phyloP scores from a whole-genome alignment of 2,329 filamentous ascomycete genomes.

The Aspergillus flavus region DNA sequence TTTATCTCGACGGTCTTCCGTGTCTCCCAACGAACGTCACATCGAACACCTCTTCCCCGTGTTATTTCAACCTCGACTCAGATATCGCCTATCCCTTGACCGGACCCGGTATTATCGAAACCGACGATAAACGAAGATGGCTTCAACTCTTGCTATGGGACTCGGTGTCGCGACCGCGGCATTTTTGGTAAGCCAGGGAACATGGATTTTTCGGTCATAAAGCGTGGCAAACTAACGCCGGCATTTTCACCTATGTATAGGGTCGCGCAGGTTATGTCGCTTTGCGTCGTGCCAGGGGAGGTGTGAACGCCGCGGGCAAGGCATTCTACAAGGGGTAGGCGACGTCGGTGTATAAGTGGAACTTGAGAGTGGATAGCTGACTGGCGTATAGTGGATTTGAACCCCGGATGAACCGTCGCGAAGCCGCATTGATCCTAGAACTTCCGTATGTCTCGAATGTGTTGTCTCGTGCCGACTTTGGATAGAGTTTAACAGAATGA shows the following conservation, averaged over 20 bases:
- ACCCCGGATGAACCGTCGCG: conserved; percentile 86
- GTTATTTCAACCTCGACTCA: not conserved
- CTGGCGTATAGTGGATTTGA: conserved; percentile 71
- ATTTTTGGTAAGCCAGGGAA: conserved; percentile 69
- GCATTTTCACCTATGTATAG: conserved; percentile 50
- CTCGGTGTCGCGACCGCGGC: conserved; percentile 61
- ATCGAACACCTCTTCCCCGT: conserved; percentile 8
- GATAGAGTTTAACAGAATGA: conserved; percentile 13
- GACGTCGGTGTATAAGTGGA: not conserved
- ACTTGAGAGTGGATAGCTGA: conserved; percentile 13
- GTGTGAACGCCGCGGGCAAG: conserved; percentile 77
- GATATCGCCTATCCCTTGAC: not conserved
- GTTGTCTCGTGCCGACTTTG: not conserved
- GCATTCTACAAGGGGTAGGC: conserved; percentile 87
- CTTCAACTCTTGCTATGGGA: conserved; percentile 47
- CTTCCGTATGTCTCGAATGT: conserved; percentile 67
- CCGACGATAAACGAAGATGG: conserved; percentile 34
- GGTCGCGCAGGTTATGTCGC: conserved; percentile 91
- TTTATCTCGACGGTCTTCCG: conserved; percentile 34
- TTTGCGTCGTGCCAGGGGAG: conserved; percentile 72
- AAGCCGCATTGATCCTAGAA: conserved; percentile 87
- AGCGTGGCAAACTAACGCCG: not conserved
- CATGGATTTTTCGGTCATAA: not conserved
- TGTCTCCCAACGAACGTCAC: conserved; percentile 21
- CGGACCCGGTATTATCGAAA: too few species aligned